Base-by-base conservation (phyloP, 305 asterid species). In the Withania somnifera region DNA sequence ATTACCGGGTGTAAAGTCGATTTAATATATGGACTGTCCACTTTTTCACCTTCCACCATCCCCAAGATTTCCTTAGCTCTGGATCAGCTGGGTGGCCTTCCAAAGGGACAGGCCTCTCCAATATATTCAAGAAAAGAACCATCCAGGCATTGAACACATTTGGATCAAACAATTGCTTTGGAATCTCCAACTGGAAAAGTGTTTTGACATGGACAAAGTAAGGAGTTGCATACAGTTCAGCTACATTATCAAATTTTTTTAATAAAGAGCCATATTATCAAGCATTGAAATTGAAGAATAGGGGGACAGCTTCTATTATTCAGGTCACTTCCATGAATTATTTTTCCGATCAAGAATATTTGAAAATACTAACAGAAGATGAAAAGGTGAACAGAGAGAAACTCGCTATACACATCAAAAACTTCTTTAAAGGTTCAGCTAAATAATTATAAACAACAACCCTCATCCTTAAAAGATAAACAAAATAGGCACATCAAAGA, bases 1-100 rank as follows among this genome's bases (percentile, higher is more conserved):
- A 88, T 45, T 84, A 93, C 99, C 99, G 88, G 66, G 98, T 92
- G 85, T 89, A 97, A 50, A 97, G 97, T 60, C 99, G 97, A 88
- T 95, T 95, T 81, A 97, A 82, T 83, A 97, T 93, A 89, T 97
- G 98, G 88, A 93, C 90, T 1, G 98, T 97, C 99, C 99, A 97
- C 90, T 97, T 97, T 89, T 97, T 97, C 57, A 97, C 99, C 89
- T 97, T 95, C 99, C 98, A 97, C 99, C 99, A 97, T 53, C 98
- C 99, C 99, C 98, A 97, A 78, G 98, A 89, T 86, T 95, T 97
- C 85, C 98, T 88, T 85, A 88, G 87, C 84, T 97, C 99, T 22
- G 95, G 97, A 88, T 95, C 99, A 82, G 83, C 81, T 73, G 98
- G 98, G 57, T 97, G 97, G 54, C 98, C 97, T 87, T 97, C 99